These are phyloP conservation scores for Hemileccinum rubropunctum DNA, from an alignment of 768 basidiomycete species.

Conservation along the genomic window DNA sequence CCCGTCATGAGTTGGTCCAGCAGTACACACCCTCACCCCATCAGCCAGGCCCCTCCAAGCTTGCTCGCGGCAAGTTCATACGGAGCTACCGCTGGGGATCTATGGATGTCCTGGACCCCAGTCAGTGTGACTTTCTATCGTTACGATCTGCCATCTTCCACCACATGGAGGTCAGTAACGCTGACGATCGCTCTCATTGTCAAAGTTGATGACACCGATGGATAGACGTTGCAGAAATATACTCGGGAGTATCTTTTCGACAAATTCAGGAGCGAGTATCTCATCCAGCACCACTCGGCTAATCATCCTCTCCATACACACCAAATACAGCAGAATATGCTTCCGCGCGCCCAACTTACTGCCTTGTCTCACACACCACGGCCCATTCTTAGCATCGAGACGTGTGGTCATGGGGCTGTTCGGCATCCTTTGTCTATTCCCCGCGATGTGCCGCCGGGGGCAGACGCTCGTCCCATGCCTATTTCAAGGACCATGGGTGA, in stretches of 20 bases:
- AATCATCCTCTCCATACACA: constrained; percentile 43
- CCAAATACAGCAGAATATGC: constrained; percentile 39
- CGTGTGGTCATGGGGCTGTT: constrained; percentile 42
- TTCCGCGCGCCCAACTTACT: constrained; percentile 30
- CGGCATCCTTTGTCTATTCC: constrained; percentile 47
- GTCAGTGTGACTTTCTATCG: constrained; percentile 76
- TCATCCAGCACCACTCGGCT: constrained; percentile 49
- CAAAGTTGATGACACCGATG: constrained; percentile 21
- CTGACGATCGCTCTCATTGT: constrained; percentile 12
- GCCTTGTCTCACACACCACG: constrained; percentile 41
- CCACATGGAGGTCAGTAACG: constrained; percentile 74
- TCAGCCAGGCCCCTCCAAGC: constrained; percentile 41
- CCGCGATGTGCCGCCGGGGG: constrained; percentile 45
- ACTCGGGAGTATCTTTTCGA: constrained; percentile 81
- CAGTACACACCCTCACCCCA: constrained; percentile 66
- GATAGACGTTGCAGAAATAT: constrained; percentile 80
- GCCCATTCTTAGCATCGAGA: constrained; percentile 62
- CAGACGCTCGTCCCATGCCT: constrained; percentile 44
- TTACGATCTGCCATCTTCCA: constrained; percentile 81
- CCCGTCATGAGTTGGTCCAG: constrained; percentile 69
- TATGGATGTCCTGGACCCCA: constrained; percentile 75
- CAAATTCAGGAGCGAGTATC: constrained; percentile 65
- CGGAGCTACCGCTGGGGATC: constrained; percentile 83
- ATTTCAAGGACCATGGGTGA: constrained; percentile 42
- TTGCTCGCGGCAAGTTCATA: constrained; percentile 60